Percentiles rank a stretch among this genome's conserved stretches.
These are phyloP conservation scores for Penicillium glabrum DNA, from an alignment of 2,329 filamentous ascomycete species.

Conservation along the genomic window DNA sequence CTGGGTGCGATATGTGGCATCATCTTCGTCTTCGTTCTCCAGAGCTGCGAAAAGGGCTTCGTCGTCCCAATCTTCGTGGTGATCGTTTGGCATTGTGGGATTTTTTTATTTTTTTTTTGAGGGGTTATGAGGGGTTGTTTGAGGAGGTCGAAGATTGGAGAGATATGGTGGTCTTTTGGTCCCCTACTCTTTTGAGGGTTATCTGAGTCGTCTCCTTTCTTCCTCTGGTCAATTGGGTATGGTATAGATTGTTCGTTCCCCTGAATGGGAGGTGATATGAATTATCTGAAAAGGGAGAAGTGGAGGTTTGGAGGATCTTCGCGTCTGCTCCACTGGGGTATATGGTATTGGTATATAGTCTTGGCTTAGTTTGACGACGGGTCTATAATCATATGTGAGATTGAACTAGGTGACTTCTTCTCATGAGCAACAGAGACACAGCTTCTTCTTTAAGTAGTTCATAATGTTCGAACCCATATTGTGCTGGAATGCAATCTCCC, in stretches of 20 bases:
- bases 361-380: too few species aligned
- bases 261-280: background rate
- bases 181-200: background rate
- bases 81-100: conserved; percentile 18
- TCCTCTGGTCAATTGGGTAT: background rate
- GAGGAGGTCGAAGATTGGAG: background rate
- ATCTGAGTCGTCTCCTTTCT: background rate
- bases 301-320: background rate
- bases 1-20: conserved; percentile 56
- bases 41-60: conserved; percentile 62
- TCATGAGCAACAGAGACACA: too few species aligned
- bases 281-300: background rate
- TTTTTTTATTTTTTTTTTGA: background rate
- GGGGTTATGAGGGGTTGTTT: background rate
- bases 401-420: background rate
- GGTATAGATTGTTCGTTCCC: background rate
- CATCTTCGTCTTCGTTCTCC: conserved; percentile 54
- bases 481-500: background rate
- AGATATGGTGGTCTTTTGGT: background rate
- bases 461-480: background rate
- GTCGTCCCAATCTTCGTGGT: conserved; percentile 53
- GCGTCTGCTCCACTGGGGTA: background rate
- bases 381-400: background rate
- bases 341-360: background rate
- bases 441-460: too few species aligned